Evolutionary conservation across 2,329 filamentous ascomycete species (phyloP), one percentile per base, ranked within the genome.

Genomic region (Lachnellula cervina): DNA sequence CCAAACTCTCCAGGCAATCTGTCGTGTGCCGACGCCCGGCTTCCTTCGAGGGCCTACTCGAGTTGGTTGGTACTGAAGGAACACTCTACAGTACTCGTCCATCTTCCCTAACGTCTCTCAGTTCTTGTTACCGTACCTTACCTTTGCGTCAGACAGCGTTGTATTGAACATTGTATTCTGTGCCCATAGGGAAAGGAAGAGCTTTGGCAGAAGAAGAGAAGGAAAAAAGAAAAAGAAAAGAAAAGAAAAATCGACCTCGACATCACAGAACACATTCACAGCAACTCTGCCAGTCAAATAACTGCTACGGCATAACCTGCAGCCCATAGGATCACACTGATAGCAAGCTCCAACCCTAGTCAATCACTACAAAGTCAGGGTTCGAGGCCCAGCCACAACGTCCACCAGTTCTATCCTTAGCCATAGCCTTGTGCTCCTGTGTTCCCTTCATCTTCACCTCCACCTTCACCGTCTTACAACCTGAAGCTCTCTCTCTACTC

Each of bases 351-450:
- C 17, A 23, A 45, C 46, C 55, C 55, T 54, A 50, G 49, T 16
- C 37, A 16, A 40, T 54, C 21, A 23, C 58, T 59, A 46, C 40
- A 45, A 32, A 35, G 47, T 49, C 54, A 57, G 45, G 50, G 42
- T 50, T 46, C 37, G 7, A 25, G 44, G 32, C 45, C 45, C 52
- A 34, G 32, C 21, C 46, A 37, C n/a, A 44, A 43, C 34, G 38
- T 17, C 51, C 54, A 45, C 34, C 37, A 51, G 46, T 52, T 54
- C 58, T 56, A 56, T 60, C 35, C 46, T 58, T 58, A 58, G 52
- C 53, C 46, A 55, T 49, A 57, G 56, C 59, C 59, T 59, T 57
- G 56, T 61, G 35, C 28, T 54, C 16, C 35, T 46, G 38, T 28
- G 6, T 34, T 51, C 17, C 47, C 48, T 25, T 51, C n/a, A 35